Conservation (phyloP, 345 rosid genomes). For the Barbarea vulgaris region DNA sequence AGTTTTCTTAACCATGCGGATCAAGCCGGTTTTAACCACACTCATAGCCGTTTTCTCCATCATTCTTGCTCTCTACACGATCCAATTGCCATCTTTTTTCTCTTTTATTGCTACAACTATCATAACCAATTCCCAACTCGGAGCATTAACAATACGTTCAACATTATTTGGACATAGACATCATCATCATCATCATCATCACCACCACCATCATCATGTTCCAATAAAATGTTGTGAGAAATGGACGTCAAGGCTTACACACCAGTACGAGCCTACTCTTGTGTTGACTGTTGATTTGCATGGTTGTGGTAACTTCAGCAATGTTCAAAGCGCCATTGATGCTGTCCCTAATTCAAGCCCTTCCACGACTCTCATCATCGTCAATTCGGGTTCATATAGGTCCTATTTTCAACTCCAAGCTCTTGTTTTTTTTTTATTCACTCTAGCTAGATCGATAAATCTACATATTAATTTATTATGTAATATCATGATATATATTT, state of each 20-base stretch:
- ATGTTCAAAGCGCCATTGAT: conserved; percentile 73
- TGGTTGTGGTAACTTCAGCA: conserved; percentile 73
- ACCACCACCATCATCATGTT: conserved; percentile 31
- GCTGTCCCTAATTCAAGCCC: conserved; percentile 59
- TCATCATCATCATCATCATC: background rate
- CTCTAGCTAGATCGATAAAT: background rate
- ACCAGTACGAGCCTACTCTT: conserved; percentile 43
- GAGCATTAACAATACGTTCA: conserved; percentile 25
- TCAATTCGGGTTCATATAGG: conserved; percentile 83
- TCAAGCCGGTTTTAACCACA: conserved; percentile 20
- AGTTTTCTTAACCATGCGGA: conserved; percentile 23
- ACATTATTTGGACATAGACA: conserved; percentile 26
- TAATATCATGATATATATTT: background rate
- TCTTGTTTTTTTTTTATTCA: background rate
- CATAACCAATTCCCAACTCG: conserved; percentile 22
- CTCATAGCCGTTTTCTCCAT: background rate
- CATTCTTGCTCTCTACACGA: conserved; percentile 24
- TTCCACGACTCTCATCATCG: conserved; percentile 56
- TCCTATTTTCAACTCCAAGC: conserved; percentile 33
- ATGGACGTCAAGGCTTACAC: conserved; percentile 49
- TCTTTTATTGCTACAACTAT: conserved; percentile 25
- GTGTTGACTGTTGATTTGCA: conserved; percentile 62
- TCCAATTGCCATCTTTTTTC: background rate
- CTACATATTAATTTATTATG: background rate
- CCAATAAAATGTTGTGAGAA: conserved; percentile 32